phyloP scores from a whole-genome alignment of 176 grass and related monocot genomes.

The Saccharum spontaneum region DNA sequence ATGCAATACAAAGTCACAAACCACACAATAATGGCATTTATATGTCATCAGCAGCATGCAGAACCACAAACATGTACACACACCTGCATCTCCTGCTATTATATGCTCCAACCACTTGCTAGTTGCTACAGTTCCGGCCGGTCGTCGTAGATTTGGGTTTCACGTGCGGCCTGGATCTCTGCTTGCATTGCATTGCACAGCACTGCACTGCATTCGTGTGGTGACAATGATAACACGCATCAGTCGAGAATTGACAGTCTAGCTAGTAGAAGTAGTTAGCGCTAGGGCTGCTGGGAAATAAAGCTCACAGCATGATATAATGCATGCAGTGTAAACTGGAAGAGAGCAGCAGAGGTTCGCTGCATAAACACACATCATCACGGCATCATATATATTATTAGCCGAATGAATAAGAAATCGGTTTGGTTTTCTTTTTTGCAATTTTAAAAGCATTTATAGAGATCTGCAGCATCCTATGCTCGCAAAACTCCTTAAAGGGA shows the following conservation, averaged over 20 bases:
- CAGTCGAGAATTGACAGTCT: neutral
- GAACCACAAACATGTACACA: neutral
- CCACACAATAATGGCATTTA: neutral
- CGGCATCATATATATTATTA: no score
- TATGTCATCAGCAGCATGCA: neutral
- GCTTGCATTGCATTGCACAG: neutral
- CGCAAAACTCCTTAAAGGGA: slow-evolving; percentile 48
- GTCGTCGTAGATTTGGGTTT: slow-evolving; percentile 16
- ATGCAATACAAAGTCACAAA: neutral
- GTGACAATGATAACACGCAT: neutral
- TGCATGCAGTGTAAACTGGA: neutral
- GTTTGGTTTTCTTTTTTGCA: neutral
- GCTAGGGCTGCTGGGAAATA: no score
- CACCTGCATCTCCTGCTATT: neutral
- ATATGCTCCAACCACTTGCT: neutral
- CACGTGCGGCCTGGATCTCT: slow-evolving; percentile 20
- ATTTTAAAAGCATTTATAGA: slow-evolving; percentile 12
- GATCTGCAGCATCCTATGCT: slow-evolving; percentile 35
- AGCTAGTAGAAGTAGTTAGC: no score
- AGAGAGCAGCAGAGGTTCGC: no score
- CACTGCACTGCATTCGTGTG: neutral
- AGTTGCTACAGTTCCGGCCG: neutral
- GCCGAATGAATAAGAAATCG: neutral
- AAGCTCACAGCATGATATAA: neutral
- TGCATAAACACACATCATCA: neutral